Conservation (phyloP, 2,329 filamentous ascomycete genomes). For the Verticillium isaacii region DNA sequence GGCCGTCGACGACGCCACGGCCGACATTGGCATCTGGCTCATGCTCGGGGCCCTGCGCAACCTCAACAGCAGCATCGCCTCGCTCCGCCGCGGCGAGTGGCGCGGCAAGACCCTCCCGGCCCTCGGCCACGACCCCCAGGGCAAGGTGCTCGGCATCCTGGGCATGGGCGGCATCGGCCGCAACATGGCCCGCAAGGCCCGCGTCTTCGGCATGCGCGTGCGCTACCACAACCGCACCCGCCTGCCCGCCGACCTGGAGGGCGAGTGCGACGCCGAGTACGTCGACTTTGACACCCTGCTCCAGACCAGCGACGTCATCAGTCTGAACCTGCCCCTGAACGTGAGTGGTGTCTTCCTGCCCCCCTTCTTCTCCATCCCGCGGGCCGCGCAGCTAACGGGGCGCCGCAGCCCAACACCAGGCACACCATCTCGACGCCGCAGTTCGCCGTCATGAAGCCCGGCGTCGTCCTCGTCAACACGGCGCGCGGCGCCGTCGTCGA, state of each 20-base stretch:
- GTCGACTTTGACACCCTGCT: constrained; percentile 72
- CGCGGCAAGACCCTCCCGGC: constrained; percentile 52
- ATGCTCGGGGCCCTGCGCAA: constrained; percentile 75
- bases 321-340: constrained; percentile 73
- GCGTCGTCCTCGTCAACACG: too few relatives aligned
- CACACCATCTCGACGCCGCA: too few relatives aligned
- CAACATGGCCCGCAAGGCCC: constrained; percentile 69
- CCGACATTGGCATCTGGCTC: constrained; percentile 75
- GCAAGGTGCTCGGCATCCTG: constrained; percentile 73
- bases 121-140: constrained; percentile 71
- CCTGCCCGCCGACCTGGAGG: constrained; percentile 49
- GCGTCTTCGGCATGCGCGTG: constrained; percentile 70
- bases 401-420: too few relatives aligned
- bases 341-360: too few relatives aligned
- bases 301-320: constrained; percentile 67
- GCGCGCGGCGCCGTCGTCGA: too few relatives aligned
- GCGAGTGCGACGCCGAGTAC: constrained; percentile 56
- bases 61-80: constrained; percentile 61
- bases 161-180: constrained; percentile 85
- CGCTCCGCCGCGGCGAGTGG: constrained; percentile 65
- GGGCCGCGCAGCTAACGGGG: too few relatives aligned
- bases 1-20: constrained; percentile 77
- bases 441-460: too few relatives aligned
- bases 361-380: too few relatives aligned
- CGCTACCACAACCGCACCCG: constrained; percentile 69